These are phyloP conservation scores for Neofusicoccum kwambonambiense DNA, from an alignment of 2,329 filamentous ascomycete genomes.

Conservation along the genomic window DNA sequence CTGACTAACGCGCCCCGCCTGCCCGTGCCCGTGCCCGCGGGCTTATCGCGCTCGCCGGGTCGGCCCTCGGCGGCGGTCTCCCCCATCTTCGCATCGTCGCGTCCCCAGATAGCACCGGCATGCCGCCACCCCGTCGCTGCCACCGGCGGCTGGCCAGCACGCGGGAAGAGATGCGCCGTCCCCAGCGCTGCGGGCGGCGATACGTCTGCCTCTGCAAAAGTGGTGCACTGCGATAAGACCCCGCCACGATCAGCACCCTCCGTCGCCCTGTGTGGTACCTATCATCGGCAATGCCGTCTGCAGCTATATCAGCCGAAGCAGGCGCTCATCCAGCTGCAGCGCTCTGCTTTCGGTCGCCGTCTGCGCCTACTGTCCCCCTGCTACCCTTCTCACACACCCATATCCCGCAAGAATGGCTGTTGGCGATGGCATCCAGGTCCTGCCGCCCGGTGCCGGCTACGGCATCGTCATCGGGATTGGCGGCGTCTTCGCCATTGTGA, in stretches of 20 bases:
- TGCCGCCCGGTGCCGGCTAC: constrained; percentile 46
- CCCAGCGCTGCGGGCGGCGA: not conserved
- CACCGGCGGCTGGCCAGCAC: too few species aligned
- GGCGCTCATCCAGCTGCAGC: not conserved
- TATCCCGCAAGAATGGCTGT: not conserved
- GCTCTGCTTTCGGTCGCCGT: too few species aligned
- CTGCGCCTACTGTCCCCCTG: too few species aligned
- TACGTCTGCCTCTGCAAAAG: not conserved
- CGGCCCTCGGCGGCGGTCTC: not conserved
- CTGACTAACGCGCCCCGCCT: not conserved
- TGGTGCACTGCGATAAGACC: not conserved
- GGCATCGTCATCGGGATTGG: constrained; percentile 53
- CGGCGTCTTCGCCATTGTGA: constrained; percentile 41
- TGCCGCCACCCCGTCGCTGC: too few species aligned
- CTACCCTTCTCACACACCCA: not conserved
- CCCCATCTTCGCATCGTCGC: too few species aligned
- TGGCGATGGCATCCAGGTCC: not conserved
- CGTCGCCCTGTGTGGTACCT: not conserved
- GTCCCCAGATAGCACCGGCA: too few species aligned
- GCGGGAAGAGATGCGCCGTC: too few species aligned
- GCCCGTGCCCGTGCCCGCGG: not conserved
- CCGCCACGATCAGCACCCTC: not conserved
- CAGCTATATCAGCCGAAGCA: not conserved
- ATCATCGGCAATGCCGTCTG: not conserved
- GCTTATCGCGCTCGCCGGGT: not conserved